Base-by-base conservation (phyloP, 2,329 filamentous ascomycete species). In the Thelonectria blattea region DNA sequence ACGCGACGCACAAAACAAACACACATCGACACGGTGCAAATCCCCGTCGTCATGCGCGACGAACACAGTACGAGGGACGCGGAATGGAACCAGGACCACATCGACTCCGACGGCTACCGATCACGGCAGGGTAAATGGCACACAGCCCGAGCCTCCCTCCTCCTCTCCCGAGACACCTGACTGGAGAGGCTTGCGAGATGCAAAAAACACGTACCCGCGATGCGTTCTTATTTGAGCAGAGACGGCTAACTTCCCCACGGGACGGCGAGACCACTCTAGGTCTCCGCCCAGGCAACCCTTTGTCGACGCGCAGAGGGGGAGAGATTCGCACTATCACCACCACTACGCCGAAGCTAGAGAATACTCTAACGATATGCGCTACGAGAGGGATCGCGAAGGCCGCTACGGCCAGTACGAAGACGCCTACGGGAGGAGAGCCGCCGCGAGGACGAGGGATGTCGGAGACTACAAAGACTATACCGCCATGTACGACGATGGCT, bases 41-140 rank as follows among this genome's bases (percentile, higher is more conserved):
- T 48, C 61, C 52, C 59, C 63, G 63, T 70, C 63, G 71, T 67
- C 62, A 83, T 84, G 81, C 76, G 78, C 71, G 79, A 82, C 69
- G 75, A 80, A 55, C 71, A 79, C 56, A 65, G 67, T 54, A 62
- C 71, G 42, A 69, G 66, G 60, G 68, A 72, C 58, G 49, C 68
- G 51, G 69, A 73, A 56, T 65, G 67, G 56, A 68, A 65, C 50
- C 56, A 60, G 61, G 66, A 65, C 60, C 61, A 71, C 27, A 45
- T 50, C 60, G 58, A 56, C 61, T 60, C 54, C 61, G 62, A 71
- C 68, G 74, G 76, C 73, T 74, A 77, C 71, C 79, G 75, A 75
- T 76, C 78, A 77, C 77, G 80, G 78, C 80, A 83, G 79, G 81
- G 79, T 81, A 81, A 81, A 79, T 72, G 68, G 55, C 56, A 72